Evolutionary conservation across 352 stramenopile genomes (phyloP).

Genomic region (Globisporangium canariense): DNA sequence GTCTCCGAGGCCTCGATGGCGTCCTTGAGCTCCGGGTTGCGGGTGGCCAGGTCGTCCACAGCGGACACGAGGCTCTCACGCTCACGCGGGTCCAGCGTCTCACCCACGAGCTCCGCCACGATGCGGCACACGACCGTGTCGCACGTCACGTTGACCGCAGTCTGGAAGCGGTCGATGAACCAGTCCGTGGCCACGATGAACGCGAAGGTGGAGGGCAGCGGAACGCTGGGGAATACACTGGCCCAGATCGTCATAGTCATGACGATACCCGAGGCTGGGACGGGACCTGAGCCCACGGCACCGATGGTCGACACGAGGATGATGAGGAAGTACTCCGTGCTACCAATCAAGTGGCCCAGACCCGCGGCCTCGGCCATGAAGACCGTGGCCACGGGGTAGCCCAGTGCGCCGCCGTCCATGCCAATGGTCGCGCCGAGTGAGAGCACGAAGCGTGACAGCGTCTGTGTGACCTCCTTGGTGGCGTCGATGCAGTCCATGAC

Average conservation of each 20-base stretch:
- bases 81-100: slow-evolving; percentile 2
- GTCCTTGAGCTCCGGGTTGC: slow-evolving; percentile 14
- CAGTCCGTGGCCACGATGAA: slow-evolving; percentile 61
- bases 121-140: slow-evolving; percentile 59
- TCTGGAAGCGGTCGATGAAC: slow-evolving; percentile 56
- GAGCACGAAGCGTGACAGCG: slow-evolving; percentile 56
- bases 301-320: slow-evolving; percentile 25
- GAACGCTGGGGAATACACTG: slow-evolving; percentile 21
- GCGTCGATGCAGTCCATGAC: slow-evolving; percentile 66
- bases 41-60: neutral
- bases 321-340: slow-evolving; percentile 22
- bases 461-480: slow-evolving; percentile 49
- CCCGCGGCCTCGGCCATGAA: slow-evolving; percentile 33
- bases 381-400: slow-evolving; percentile 27
- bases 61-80: neutral
- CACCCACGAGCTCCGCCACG: slow-evolving; percentile 25
- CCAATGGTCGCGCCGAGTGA: slow-evolving; percentile 53
- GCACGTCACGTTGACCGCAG: slow-evolving; percentile 52
- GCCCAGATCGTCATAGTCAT: slow-evolving; percentile 32
- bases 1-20: neutral
- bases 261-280: slow-evolving; percentile 22
- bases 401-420: slow-evolving; percentile 31
- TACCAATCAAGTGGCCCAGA: slow-evolving; percentile 17
- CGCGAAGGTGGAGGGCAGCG: slow-evolving; percentile 45
- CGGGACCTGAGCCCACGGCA: slow-evolving; percentile 21